A percentile compares a stretch with the other conserved stretches of the same genome.
phyloP scores from a whole-genome alignment of 495 filamentous ascomycete genomes.

The Extremus antarcticus region DNA sequence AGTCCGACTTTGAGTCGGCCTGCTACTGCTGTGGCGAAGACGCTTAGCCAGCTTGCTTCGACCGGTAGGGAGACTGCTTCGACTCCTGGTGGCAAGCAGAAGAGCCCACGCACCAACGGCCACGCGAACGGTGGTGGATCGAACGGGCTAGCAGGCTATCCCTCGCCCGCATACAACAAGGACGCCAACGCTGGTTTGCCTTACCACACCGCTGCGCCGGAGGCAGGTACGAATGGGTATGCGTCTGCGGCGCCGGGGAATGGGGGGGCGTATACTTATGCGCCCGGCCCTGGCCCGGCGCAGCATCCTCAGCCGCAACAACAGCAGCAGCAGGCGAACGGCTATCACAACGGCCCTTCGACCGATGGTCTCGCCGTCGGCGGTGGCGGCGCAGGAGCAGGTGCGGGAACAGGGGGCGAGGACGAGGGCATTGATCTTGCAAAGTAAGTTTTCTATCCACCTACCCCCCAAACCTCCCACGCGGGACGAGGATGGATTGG shows the following conservation, averaged over 20 bases:
- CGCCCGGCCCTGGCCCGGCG: not conserved
- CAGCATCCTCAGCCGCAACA: not conserved
- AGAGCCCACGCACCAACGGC: not conserved
- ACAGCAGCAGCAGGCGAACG: not conserved
- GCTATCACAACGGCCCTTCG: not conserved
- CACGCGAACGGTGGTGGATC: not conserved
- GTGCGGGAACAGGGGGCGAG: constrained; percentile 7
- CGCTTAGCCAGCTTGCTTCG: constrained; percentile 16
- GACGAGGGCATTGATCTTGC: constrained; percentile 21
- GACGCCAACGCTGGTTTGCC: too few species aligned
- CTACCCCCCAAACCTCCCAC: not conserved
- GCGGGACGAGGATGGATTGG: not conserved
- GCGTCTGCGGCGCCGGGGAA: too few species aligned
- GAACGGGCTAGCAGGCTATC: not conserved
- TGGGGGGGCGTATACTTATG: not conserved
- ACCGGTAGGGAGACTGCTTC: not conserved
- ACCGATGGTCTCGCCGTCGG: not conserved
- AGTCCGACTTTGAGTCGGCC: constrained; percentile 15
- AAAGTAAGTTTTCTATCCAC: constrained; percentile 11
- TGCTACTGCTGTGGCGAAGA: constrained; percentile 20
- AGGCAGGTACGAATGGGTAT: too few species aligned
- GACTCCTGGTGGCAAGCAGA: not conserved
- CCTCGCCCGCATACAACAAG: too few species aligned
- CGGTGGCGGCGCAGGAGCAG: not conserved
- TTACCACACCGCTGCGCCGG: too few species aligned